Percentiles rank a stretch among this genome's conserved stretches.
These are phyloP conservation scores for Ilex aquifolium DNA, from an alignment of 257 asterid species.

Conservation along the genomic window DNA sequence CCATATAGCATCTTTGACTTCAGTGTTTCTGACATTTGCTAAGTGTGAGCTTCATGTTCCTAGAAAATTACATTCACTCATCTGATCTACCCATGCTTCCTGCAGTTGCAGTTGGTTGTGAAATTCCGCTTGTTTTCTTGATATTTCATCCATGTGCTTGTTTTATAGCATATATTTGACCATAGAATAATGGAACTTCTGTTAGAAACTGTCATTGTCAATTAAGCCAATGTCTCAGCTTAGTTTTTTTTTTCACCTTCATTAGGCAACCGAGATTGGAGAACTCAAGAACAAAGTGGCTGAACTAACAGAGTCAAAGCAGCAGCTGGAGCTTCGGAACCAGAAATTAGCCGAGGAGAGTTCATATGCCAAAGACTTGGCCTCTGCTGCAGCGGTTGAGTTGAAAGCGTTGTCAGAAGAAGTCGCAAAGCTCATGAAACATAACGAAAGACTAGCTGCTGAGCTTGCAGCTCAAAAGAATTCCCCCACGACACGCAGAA, in stretches of 20 bases:
- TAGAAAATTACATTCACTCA: too few relatives aligned
- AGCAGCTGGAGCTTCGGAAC: slow-evolving; percentile 72
- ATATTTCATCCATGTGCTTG: too few relatives aligned
- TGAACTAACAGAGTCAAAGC: slow-evolving; percentile 51
- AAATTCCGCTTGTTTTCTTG: too few relatives aligned
- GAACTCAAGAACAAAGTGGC: slow-evolving; percentile 55
- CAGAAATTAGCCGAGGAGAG: slow-evolving; percentile 91
- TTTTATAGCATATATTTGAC: too few relatives aligned
- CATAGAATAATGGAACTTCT: too few relatives aligned
- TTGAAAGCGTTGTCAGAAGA: slow-evolving; percentile 93
- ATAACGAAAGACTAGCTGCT: slow-evolving; percentile 60
- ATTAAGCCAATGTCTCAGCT: too few relatives aligned
- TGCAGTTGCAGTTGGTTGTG: too few relatives aligned
- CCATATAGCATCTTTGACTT: too few relatives aligned
- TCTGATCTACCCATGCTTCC: too few relatives aligned
- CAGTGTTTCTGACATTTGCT: too few relatives aligned
- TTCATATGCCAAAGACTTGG: slow-evolving; percentile 93
- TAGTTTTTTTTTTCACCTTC: slow-evolving; percentile 8
- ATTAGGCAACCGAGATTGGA: slow-evolving; percentile 61
- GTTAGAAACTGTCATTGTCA: too few relatives aligned
- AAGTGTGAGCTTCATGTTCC: too few relatives aligned
- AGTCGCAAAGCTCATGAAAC: slow-evolving; percentile 95
- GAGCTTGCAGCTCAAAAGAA: slow-evolving; percentile 72
- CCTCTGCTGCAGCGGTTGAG: slow-evolving; percentile 99
- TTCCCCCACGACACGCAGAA: slow-evolving; percentile 61